Evolutionary conservation across 1,284 basidiomycete species (phyloP), one percentile per base, ranked within the genome.

Genomic region (Sanghuangporus sanghuang): DNA sequence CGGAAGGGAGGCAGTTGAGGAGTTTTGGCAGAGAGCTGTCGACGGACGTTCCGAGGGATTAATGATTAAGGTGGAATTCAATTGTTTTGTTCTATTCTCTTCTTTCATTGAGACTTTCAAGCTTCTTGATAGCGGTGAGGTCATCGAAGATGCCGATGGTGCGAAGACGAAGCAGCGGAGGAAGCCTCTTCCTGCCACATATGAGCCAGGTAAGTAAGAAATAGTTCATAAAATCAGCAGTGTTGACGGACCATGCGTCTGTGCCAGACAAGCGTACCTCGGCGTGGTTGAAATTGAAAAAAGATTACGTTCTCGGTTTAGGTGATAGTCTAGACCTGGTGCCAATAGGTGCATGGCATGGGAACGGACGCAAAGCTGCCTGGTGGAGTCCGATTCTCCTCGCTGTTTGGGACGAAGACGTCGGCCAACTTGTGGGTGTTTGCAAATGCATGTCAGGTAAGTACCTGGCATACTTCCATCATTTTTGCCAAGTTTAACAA

Each of bases 321-420:
- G 85, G 85, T 36, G 88, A 88, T 68, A 82, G 81, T 42, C 76
- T 89, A 27, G 85, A 86, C 69, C 72, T 86, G 38, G 68, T 67
- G 16, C 91, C 90, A 2, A 82, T 92, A 64, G 92, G 88, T 42
- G 92, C 90, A 18, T 96, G 92, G 93, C 87, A 96, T 76, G 95
- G 95, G 50, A 91, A 89, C 74, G 95, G 95, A n/a, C 78, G 94
- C 40, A 98, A 97, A 75, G 90, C 88, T 8, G 83, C 85, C 35
- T 97, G 94, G 94, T 98, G 95, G 93, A 91, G 87, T 67, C 95
- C 95, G 0, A 87, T 97, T 69, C 79, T 98, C 12, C 82, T 97
- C 38, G 95, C 90, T 8, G 75, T 90, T 57, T 91, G 93, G 81
- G 89, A 96, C 71, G 78, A 86, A 16, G 80, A 83, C 63, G 81